These are phyloP conservation scores for Suhomyces chickasaworum DNA, from an alignment of 1,139 yeast species.

Conservation along the genomic window DNA sequence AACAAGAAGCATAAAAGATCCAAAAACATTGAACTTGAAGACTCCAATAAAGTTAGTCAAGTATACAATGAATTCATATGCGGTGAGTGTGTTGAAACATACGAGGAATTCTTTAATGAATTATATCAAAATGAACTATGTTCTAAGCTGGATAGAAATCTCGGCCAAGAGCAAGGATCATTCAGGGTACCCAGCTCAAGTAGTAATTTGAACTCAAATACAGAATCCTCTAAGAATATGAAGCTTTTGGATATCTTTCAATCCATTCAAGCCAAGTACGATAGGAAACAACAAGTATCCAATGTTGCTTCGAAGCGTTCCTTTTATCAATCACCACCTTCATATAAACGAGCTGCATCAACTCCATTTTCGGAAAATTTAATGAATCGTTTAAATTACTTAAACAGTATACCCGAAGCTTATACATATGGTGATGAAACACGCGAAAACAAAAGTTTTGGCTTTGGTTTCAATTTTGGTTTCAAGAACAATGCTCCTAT, in stretches of 20 bases:
- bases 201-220: too few relatives aligned
- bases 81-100: slow-evolving; percentile 59
- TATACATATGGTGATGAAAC: slow-evolving; percentile 13
- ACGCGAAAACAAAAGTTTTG: background rate
- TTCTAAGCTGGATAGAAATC: background rate
- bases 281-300: slow-evolving; percentile 9
- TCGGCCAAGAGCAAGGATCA: background rate
- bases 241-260: slow-evolving; percentile 29
- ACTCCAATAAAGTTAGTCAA: slow-evolving; percentile 14
- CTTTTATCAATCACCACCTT: slow-evolving; percentile 18
- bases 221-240: slow-evolving; percentile 7
- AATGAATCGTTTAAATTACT: slow-evolving; percentile 26
- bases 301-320: slow-evolving; percentile 15
- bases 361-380: slow-evolving; percentile 28
- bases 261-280: slow-evolving; percentile 25
- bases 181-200: background rate
- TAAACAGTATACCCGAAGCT: slow-evolving; percentile 24
- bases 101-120: slow-evolving; percentile 54
- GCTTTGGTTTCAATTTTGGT: slow-evolving; percentile 12
- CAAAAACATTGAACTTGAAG: slow-evolving; percentile 2
- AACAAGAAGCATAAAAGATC: slow-evolving; percentile 20
- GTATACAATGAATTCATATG: slow-evolving; percentile 60
- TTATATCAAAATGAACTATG: slow-evolving; percentile 20
- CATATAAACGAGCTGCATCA: slow-evolving; percentile 15
- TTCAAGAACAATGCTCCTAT: slow-evolving; percentile 2